Conservation (phyloP, 768 basidiomycete genomes). For the Gloeopeniophorella convolvens region DNA sequence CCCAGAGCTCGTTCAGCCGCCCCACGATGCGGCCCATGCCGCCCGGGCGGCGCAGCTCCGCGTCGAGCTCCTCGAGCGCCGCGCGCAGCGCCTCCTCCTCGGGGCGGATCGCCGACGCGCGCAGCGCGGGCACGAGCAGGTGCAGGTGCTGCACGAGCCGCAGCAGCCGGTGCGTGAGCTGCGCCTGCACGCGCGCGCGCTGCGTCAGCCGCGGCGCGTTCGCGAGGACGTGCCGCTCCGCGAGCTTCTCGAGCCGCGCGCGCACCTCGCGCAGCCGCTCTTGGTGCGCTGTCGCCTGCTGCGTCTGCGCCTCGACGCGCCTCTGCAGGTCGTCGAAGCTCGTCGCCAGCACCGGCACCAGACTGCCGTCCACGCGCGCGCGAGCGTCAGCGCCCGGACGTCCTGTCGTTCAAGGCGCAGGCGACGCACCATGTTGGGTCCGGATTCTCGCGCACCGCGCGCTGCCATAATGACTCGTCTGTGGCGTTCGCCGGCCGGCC, state of each 20-base stretch:
- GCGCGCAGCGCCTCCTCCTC: slow-evolving; percentile 76
- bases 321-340: slow-evolving; percentile 79
- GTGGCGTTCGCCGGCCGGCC: slow-evolving; percentile 66
- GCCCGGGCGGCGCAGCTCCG: slow-evolving; percentile 52
- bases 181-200: slow-evolving; percentile 55
- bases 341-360: slow-evolving; percentile 72
- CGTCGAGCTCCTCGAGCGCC: slow-evolving; percentile 65
- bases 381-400: slow-evolving; percentile 1
- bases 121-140: slow-evolving; percentile 68
- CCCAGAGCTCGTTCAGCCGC: slow-evolving; percentile 82
- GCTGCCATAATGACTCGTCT: slow-evolving; percentile 70
- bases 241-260: slow-evolving; percentile 52
- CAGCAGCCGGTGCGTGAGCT: slow-evolving; percentile 64
- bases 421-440: slow-evolving; percentile 63
- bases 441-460: slow-evolving; percentile 74
- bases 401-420: slow-evolving; percentile 2
- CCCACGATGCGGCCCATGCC: slow-evolving; percentile 55
- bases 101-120: slow-evolving; percentile 66
- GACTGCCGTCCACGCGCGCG: slow-evolving; percentile 33
- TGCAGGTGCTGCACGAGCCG: slow-evolving; percentile 69
- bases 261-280: slow-evolving; percentile 68
- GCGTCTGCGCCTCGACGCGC: slow-evolving; percentile 69
- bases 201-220: slow-evolving; percentile 64
- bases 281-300: slow-evolving; percentile 59
- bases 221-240: slow-evolving; percentile 55